Conservation (phyloP, 306 rosid species). For the Dalbergia oliveri region DNA sequence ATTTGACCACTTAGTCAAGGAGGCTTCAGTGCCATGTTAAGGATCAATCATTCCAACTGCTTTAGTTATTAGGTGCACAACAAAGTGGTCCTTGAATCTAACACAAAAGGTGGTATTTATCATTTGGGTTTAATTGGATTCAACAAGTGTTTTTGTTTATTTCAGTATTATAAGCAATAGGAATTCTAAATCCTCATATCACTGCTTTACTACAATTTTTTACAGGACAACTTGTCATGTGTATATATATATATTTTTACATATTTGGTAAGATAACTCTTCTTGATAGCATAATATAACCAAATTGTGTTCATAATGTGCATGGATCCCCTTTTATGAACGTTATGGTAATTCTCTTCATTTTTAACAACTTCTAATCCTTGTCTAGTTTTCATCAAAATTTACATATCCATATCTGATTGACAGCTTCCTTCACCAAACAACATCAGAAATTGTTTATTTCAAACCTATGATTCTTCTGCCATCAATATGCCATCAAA, state of each 20-base stretch:
- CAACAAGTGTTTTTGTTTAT: neutral
- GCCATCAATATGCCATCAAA: neutral
- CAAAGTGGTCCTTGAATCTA: neutral
- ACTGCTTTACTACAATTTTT: too few relatives aligned
- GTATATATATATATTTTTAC: too few relatives aligned
- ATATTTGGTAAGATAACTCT: too few relatives aligned
- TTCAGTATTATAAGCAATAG: neutral
- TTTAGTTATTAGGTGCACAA: conserved; percentile 7
- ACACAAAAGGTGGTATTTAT: conserved; percentile 1
- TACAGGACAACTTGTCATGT: too few relatives aligned
- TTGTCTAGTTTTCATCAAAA: neutral
- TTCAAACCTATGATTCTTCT: neutral
- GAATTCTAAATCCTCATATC: neutral
- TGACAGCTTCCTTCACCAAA: conserved; percentile 12
- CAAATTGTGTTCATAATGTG: neutral
- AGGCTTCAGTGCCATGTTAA: conserved; percentile 1
- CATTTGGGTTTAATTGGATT: neutral
- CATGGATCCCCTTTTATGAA: neutral
- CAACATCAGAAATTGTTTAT: conserved; percentile 7
- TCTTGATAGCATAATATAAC: too few relatives aligned
- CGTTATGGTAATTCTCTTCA: neutral
- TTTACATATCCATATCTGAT: neutral
- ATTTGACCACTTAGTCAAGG: conserved; percentile 8
- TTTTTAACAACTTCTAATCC: neutral
- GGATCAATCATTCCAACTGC: conserved; percentile 1